Percentiles rank a stretch among this genome's conserved stretches.
phyloP scores from a whole-genome alignment of 352 stramenopile species.

The Phytopythium litorale region DNA sequence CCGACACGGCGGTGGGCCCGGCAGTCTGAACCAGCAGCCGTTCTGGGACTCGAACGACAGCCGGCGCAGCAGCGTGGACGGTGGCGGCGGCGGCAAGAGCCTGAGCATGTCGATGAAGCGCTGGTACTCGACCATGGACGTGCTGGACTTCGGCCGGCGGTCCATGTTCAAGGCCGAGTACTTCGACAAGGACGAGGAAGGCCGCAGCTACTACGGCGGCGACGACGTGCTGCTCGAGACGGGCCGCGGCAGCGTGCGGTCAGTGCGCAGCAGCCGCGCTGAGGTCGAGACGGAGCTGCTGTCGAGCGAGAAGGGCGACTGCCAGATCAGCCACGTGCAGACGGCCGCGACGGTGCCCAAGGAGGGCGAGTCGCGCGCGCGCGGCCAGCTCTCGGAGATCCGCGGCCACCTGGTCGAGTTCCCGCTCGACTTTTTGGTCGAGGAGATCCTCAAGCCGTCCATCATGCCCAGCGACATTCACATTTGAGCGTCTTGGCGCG shows the following conservation, averaged over 20 bases:
- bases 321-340: constrained; percentile 81
- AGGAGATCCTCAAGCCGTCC: constrained; percentile 82
- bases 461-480: constrained; percentile 81
- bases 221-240: constrained; percentile 68
- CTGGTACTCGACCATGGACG: constrained; percentile 71
- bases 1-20: not conserved
- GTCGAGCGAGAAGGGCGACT: constrained; percentile 60
- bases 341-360: constrained; percentile 80
- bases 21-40: constrained; percentile 4
- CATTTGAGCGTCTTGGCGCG: constrained; percentile 47
- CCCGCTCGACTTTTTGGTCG: constrained; percentile 76
- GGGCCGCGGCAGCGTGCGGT: constrained; percentile 32
- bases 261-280: constrained; percentile 29
- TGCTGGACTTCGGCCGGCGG: constrained; percentile 63
- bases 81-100: constrained; percentile 27
- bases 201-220: constrained; percentile 22
- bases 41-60: constrained; percentile 35
- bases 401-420: constrained; percentile 84
- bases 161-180: constrained; percentile 80
- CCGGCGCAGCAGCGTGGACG: constrained; percentile 37
- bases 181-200: constrained; percentile 57
- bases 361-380: constrained; percentile 65
- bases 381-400: constrained; percentile 75
- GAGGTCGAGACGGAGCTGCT: constrained; percentile 20
- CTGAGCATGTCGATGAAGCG: constrained; percentile 64